phyloP scores from a whole-genome alignment of 2,329 filamentous ascomycete species.

The Onygena corvina region DNA sequence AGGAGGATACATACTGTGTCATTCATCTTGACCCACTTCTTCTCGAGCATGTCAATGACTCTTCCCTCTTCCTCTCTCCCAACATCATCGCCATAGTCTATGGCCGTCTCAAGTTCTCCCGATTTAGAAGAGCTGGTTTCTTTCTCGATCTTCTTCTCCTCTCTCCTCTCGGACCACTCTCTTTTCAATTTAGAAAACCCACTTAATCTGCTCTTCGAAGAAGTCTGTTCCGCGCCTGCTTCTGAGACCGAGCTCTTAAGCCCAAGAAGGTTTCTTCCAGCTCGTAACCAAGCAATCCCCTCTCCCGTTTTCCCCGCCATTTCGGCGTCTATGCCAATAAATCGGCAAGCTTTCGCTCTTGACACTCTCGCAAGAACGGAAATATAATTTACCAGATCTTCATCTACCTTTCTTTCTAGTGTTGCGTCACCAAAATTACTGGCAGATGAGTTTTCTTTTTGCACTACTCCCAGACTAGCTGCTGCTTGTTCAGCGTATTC shows the following conservation, averaged over 20 bases:
- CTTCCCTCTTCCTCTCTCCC: slow-evolving; percentile 73
- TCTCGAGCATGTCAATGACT: slow-evolving; percentile 73
- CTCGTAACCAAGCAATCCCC: slow-evolving; percentile 75
- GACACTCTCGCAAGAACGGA: slow-evolving; percentile 63
- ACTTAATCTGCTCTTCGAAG: slow-evolving; percentile 19
- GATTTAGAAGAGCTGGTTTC: slow-evolving; percentile 33
- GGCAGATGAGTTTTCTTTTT: slow-evolving; percentile 17
- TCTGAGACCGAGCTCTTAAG: slow-evolving; percentile 35
- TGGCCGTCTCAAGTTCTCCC: slow-evolving; percentile 23
- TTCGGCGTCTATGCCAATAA: slow-evolving; percentile 84
- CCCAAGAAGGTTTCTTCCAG: slow-evolving; percentile 63
- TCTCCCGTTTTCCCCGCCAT: slow-evolving; percentile 66
- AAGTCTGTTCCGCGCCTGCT: slow-evolving; percentile 35
- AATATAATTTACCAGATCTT: slow-evolving; percentile 58
- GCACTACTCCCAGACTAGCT: slow-evolving; percentile 37
- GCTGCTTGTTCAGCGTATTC: slow-evolving; percentile 71
- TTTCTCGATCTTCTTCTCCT: slow-evolving; percentile 68
- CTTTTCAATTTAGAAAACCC: slow-evolving; percentile 51
- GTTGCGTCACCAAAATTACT: neutral
- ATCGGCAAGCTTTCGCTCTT: slow-evolving; percentile 74
- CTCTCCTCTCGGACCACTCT: slow-evolving; percentile 62
- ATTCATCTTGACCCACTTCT: slow-evolving; percentile 86
- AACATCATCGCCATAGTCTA: slow-evolving; percentile 56
- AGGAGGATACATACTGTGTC: slow-evolving; percentile 55
- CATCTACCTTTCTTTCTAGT: slow-evolving; percentile 44